Conservation (phyloP, 768 basidiomycete genomes). For the Cubamyces lactineus region DNA sequence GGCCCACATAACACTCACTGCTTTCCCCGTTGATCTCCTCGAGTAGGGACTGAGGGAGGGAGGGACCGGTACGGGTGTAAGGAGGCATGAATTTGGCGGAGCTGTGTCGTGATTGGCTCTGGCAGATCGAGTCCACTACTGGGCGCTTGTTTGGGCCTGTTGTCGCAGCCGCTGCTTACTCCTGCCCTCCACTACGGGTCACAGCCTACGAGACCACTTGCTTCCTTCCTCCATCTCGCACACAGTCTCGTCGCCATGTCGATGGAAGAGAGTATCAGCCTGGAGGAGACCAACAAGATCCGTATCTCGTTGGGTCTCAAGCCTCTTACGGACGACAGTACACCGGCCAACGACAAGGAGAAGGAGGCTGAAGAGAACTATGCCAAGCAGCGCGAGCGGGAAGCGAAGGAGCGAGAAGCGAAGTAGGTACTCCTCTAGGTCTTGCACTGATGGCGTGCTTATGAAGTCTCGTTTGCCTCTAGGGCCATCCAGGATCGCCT, state of each 20-base stretch:
- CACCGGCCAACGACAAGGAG: constrained; percentile 73
- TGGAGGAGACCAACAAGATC: constrained; percentile 96
- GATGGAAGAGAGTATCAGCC: constrained; percentile 87
- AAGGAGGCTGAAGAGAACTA: constrained; percentile 89
- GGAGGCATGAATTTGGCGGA: constrained; percentile 29
- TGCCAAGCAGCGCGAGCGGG: constrained; percentile 66
- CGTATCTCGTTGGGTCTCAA: constrained; percentile 93
- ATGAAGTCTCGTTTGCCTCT: constrained; percentile 8
- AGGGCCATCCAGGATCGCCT: constrained; percentile 77
- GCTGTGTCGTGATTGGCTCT: constrained; percentile 9
- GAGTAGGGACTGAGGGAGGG: constrained; percentile 33
- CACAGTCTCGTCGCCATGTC: constrained; percentile 34
- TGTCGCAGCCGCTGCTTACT: constrained; percentile 8
- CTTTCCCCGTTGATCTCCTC: constrained; percentile 30
- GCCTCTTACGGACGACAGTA: constrained; percentile 83
- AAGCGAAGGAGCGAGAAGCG: constrained; percentile 70
- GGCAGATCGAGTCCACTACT: not conserved
- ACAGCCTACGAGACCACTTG: not conserved
- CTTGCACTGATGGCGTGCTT: constrained; percentile 25
- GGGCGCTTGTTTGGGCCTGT: constrained; percentile 15
- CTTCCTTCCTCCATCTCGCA: not conserved
- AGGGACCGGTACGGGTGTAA: constrained; percentile 27
- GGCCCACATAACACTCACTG: constrained; percentile 6
- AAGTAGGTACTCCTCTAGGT: constrained; percentile 53
- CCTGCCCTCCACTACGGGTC: constrained; percentile 6